Evolutionary conservation across 2,329 filamentous ascomycete genomes (phyloP).

Genomic region (Cladophialophora exuberans): DNA sequence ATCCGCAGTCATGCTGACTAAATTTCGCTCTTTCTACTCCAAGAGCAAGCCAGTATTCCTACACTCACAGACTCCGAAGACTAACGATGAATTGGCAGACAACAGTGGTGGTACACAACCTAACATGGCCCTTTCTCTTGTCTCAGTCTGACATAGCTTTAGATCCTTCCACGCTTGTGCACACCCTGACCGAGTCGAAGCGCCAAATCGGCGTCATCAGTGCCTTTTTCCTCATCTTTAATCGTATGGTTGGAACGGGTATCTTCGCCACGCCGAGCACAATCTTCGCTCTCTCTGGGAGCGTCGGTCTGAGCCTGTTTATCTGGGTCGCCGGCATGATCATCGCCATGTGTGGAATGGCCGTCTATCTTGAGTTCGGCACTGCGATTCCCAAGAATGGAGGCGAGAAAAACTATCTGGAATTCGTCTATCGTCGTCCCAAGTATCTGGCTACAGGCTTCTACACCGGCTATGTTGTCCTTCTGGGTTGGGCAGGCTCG

Average conservation of each 20-base stretch:
- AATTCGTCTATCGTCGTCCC: slow-evolving; percentile 56
- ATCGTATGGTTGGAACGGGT: slow-evolving; percentile 49
- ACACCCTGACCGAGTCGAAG: slow-evolving; percentile 16
- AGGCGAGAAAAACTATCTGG: slow-evolving; percentile 59
- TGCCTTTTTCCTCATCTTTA: slow-evolving; percentile 53
- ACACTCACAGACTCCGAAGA: neutral
- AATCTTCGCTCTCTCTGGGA: slow-evolving; percentile 59
- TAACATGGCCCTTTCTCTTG: neutral
- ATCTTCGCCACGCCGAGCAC: slow-evolving; percentile 61
- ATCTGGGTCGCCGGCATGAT: slow-evolving; percentile 58
- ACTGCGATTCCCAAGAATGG: slow-evolving; percentile 51
- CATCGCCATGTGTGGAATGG: slow-evolving; percentile 51
- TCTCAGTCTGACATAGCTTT: neutral
- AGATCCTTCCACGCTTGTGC: neutral
- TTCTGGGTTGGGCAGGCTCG: slow-evolving; percentile 56
- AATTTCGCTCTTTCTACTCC: neutral
- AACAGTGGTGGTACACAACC: neutral
- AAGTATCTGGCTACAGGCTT: slow-evolving; percentile 58
- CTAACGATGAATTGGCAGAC: neutral
- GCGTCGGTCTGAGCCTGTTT: slow-evolving; percentile 57
- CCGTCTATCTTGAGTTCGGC: slow-evolving; percentile 54
- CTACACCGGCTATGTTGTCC: slow-evolving; percentile 56
- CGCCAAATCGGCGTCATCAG: slow-evolving; percentile 43
- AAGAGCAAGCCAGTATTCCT: neutral
- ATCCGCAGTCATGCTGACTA: slow-evolving; percentile 1